Evolutionary conservation across 306 rosid species (phyloP).

Genomic region (Glycine latifolia): DNA sequence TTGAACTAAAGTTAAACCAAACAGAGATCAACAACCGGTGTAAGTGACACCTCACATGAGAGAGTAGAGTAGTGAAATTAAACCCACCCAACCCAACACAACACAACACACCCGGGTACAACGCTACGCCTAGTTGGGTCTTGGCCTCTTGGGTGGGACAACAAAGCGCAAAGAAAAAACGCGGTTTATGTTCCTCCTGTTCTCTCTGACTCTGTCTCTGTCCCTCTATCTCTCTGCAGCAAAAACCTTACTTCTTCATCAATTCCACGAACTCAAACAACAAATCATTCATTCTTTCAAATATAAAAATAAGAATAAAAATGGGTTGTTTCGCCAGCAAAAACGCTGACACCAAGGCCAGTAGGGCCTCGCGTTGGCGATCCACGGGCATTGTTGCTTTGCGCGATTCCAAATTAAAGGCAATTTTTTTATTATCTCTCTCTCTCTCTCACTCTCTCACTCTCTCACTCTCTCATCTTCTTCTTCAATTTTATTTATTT

Average conservation of each 20-base stretch:
- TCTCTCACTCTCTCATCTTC: background rate
- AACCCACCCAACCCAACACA: background rate
- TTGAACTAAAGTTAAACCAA: no score
- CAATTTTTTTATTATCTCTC: background rate
- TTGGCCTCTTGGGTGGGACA: background rate
- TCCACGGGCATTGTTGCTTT: constrained; percentile 94
- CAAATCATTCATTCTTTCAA: background rate
- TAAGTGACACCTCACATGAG: background rate
- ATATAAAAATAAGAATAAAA: background rate
- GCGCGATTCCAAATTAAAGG: constrained; percentile 96
- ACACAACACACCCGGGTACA: background rate
- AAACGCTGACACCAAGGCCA: constrained; percentile 66
- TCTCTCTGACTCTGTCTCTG: background rate
- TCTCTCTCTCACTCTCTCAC: background rate
- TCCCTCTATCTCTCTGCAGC: background rate
- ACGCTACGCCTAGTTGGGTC: background rate
- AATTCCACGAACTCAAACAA: background rate
- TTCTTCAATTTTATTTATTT: background rate
- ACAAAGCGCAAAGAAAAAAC: constrained; percentile 24
- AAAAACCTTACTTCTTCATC: background rate
- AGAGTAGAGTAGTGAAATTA: constrained; percentile 2
- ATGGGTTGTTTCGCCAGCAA: constrained; percentile 83
- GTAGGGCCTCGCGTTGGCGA: constrained; percentile 80
- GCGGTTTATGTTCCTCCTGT: constrained; percentile 23
- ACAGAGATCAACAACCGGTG: background rate